Evolutionary conservation across 192 early-diverging fungal species (phyloP), one percentile per base, ranked within the genome.

Genomic region (Phycomyces nitens): DNA sequence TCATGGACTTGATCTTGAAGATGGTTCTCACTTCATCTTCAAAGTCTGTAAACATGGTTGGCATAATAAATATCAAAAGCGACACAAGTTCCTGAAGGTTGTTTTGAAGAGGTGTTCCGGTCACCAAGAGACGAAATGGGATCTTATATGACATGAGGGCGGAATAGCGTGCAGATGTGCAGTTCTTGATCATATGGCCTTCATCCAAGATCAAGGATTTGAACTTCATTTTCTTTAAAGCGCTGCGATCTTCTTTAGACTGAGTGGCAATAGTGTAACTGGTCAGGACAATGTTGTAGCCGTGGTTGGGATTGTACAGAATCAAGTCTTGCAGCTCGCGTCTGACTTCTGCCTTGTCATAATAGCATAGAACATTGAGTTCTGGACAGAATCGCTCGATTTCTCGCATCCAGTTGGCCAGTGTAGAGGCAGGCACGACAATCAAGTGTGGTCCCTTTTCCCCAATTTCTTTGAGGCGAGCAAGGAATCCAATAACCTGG

Each of bases 181-280:
- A 89, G 72, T 96, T 96, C 77, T 96, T 96, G 57, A 96, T 77
- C 88, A 92, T 90, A 54, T 93, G 89, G 14, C 94, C 94, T 66
- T 96, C 94, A 70, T 96, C 94, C 26, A 96, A 73, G 47, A 96
- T 87, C 56, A 94, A 74, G 15, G 87, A 77, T 55, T 81, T 69
- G 68, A 88, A 91, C 0, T 63, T 57, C 38, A 89, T 64, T n/a
- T 70, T 60, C 56, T 81, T 86, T 12, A 96, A 76, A 62, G 93
- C 94, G 40, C 68, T 67, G 9, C 91, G 81, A 62, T 94, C 92
- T 7, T 89, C 77, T 57, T 81, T 81, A 27, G 78, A 71, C 3
- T 86, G 80, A 0, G 91, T 86, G 0, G 92, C 90, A 29, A 93
- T 70, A 23, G 82, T 88, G 54, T 96, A 94, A 4, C 92, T 96